A percentile compares a stretch with the other conserved stretches of the same genome.
Conservation (phyloP, 2,329 filamentous ascomycete genomes). For the Ophiostoma pallidulum region DNA sequence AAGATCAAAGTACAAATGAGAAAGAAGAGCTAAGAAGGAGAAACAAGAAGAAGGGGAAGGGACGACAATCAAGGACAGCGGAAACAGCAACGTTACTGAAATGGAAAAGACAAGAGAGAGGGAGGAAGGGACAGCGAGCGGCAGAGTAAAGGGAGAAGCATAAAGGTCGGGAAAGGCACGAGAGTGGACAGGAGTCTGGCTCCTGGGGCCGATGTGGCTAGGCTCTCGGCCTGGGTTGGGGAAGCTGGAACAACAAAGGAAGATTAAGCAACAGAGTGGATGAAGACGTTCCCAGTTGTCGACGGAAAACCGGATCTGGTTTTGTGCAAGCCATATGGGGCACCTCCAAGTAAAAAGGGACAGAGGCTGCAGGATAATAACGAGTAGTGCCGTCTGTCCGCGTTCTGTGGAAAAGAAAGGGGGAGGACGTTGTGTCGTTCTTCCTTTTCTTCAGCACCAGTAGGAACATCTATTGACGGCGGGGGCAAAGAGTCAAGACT, state of each 20-base stretch:
- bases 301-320: too few relatives aligned
- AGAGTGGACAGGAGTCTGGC: too few relatives aligned
- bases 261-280: too few relatives aligned
- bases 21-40: background rate
- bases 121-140: background rate
- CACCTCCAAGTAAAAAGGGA: background rate
- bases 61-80: background rate
- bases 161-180: too few relatives aligned
- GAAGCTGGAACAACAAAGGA: too few relatives aligned
- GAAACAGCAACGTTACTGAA: constrained; percentile 12
- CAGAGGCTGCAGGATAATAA: too few relatives aligned
- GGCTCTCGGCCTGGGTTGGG: too few relatives aligned
- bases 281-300: too few relatives aligned
- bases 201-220: too few relatives aligned
- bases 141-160: too few relatives aligned
- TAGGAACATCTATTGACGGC: background rate
- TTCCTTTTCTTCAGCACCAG: background rate
- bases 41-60: background rate
- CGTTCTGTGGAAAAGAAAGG: background rate
- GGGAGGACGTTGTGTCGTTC: background rate
- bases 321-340: too few relatives aligned
- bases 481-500: too few relatives aligned
- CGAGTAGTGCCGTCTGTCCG: background rate
- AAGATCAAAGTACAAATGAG: background rate
- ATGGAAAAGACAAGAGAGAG: background rate